Percentiles rank a stretch among this genome's conserved stretches.
phyloP scores from a whole-genome alignment of 768 basidiomycete species.

The Panus rudis region DNA sequence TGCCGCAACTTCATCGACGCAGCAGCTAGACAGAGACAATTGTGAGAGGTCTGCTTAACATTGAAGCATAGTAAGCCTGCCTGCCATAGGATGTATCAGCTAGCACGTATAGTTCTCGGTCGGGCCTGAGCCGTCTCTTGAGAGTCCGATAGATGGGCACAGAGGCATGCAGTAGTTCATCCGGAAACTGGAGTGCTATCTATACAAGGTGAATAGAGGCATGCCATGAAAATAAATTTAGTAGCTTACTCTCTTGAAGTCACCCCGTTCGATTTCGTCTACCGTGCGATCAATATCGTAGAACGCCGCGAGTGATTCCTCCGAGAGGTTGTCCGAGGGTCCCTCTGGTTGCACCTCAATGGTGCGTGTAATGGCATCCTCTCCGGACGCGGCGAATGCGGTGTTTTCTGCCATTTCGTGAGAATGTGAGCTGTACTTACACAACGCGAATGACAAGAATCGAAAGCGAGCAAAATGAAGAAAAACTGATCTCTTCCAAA shows the following conservation, averaged over 20 bases:
- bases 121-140: conserved; percentile 39
- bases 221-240: not conserved
- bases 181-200: conserved; percentile 94
- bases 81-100: conserved; percentile 98
- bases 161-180: conserved; percentile 81
- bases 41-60: not conserved
- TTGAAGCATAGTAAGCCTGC: conserved; percentile 33
- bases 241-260: conserved; percentile 57
- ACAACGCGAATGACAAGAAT: not conserved
- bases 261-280: conserved; percentile 48
- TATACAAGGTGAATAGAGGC: conserved; percentile 21
- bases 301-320: conserved; percentile 47
- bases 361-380: conserved; percentile 54
- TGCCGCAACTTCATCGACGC: conserved; percentile 93
- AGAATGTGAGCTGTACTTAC: not conserved
- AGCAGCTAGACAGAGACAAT: conserved; percentile 53
- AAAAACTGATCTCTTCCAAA: no score
- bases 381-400: conserved; percentile 49
- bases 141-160: conserved; percentile 75
- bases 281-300: conserved; percentile 73
- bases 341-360: conserved; percentile 40
- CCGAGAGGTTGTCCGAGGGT: conserved; percentile 16
- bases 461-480: no score
- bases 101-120: conserved; percentile 74
- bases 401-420: conserved; percentile 20